These are phyloP conservation scores for Parasarocladium wereldwijsianum DNA, from an alignment of 2,329 filamentous ascomycete species.

Conservation along the genomic window DNA sequence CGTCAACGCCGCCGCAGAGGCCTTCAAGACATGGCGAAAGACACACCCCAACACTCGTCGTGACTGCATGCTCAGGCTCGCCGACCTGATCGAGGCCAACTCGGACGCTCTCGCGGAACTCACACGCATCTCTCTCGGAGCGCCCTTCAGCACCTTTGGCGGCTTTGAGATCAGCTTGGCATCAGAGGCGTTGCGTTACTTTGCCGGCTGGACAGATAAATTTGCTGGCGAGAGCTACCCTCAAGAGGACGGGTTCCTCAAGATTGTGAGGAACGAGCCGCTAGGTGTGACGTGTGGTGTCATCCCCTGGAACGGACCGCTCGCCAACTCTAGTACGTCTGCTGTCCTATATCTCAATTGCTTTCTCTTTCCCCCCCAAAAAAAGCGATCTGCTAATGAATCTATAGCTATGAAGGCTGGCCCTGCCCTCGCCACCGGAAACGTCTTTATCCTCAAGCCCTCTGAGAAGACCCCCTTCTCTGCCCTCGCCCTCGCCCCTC, in stretches of 20 bases:
- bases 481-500: conserved; percentile 17
- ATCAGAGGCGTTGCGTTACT: conserved; percentile 9
- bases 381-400: too few species aligned
- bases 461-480: conserved; percentile 26
- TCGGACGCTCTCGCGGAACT: conserved; percentile 19
- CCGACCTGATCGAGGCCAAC: conserved; percentile 23
- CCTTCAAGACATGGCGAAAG: conserved; percentile 26
- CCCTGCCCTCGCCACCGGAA: conserved; percentile 25
- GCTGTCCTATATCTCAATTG: too few species aligned
- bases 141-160: conserved; percentile 27
- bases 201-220: conserved; percentile 22
- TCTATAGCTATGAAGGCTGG: conserved; percentile 18
- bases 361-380: too few species aligned
- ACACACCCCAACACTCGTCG: conserved; percentile 20
- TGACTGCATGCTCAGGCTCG: conserved; percentile 27
- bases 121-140: conserved; percentile 29
- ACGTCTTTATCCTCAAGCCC: conserved; percentile 27
- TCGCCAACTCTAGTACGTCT: conserved; percentile 12
- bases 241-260: conserved; percentile 28
- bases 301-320: conserved; percentile 39
- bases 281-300: conserved; percentile 18
- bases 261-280: conserved; percentile 21
- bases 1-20: conserved; percentile 28
- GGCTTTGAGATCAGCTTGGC: conserved; percentile 23
- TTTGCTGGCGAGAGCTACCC: conserved; percentile 22